A percentile compares a stretch with the other conserved stretches of the same genome.
phyloP scores from a whole-genome alignment of 305 asterid genomes.

The Withania somnifera region DNA sequence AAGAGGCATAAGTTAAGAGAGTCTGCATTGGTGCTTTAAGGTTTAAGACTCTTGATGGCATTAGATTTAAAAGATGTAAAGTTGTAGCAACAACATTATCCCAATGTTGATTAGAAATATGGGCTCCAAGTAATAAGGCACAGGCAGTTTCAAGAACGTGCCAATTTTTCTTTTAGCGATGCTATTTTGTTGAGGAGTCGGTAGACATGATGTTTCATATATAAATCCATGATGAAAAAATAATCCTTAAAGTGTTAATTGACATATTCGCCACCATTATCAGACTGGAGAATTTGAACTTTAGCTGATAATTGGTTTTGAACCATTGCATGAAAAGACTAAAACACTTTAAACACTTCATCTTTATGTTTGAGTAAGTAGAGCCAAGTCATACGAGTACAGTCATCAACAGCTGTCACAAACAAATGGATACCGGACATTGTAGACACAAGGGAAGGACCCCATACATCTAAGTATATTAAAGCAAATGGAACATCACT shows the following conservation, averaged over 20 bases:
- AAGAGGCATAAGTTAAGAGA: background rate
- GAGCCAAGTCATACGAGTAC: no score
- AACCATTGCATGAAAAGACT: no score
- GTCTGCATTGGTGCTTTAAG: background rate
- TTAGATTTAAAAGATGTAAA: background rate
- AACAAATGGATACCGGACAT: no score
- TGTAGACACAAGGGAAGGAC: no score
- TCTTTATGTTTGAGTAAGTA: no score
- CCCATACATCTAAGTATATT: background rate
- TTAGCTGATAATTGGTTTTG: no score
- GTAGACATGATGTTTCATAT: background rate
- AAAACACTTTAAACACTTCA: no score
- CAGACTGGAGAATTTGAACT: background rate
- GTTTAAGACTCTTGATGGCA: background rate
- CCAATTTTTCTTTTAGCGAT: background rate
- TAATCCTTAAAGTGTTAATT: no score
- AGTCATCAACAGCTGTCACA: no score
- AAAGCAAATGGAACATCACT: background rate
- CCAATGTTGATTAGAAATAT: background rate
- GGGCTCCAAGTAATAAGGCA: background rate
- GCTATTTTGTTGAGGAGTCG: background rate
- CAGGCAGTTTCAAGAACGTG: constrained; percentile 3
- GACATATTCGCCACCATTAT: constrained; percentile 8
- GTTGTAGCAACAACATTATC: background rate
- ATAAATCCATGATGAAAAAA: no score